These are phyloP conservation scores for Eucalyptus shirleyi DNA, from an alignment of 345 rosid species.

Conservation along the genomic window DNA sequence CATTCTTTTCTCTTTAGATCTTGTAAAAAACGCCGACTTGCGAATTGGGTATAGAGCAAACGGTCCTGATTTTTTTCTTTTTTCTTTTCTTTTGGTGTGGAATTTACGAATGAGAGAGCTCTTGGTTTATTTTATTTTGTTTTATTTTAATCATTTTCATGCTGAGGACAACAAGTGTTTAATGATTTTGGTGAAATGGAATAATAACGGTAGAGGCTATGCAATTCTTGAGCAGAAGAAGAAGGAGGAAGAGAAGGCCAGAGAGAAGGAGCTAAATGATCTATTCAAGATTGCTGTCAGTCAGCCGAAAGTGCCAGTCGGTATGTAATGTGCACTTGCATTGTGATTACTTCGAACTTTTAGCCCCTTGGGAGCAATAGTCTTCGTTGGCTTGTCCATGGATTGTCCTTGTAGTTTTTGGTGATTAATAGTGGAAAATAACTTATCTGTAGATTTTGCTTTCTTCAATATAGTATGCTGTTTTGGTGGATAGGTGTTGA, in stretches of 20 bases:
- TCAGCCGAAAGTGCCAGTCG: constrained; percentile 90
- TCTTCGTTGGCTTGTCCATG: not conserved
- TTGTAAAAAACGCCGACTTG: not conserved
- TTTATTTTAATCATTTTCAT: not conserved
- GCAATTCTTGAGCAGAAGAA: constrained; percentile 47
- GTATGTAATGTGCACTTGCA: constrained; percentile 14
- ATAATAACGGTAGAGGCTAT: not conserved
- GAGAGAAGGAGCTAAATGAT: constrained; percentile 88
- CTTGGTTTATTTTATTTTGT: not conserved
- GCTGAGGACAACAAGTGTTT: not conserved
- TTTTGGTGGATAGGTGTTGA: constrained; percentile 58
- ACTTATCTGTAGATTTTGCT: not conserved
- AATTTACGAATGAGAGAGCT: not conserved
- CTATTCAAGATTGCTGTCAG: constrained; percentile 86
- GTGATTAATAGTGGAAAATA: not conserved
- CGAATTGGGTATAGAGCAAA: not conserved
- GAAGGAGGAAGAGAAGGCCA: constrained; percentile 96
- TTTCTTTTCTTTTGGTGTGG: not conserved
- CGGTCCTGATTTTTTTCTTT: not conserved
- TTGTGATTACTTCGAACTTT: not conserved
- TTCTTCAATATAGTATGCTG: not conserved
- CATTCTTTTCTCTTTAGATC: not conserved
- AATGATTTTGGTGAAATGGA: not conserved
- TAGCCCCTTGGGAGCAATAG: not conserved
- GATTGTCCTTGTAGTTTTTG: not conserved